These are phyloP conservation scores for Ceratobasidium sp. DNA, from an alignment of 1,284 basidiomycete species.

Conservation along the genomic window DNA sequence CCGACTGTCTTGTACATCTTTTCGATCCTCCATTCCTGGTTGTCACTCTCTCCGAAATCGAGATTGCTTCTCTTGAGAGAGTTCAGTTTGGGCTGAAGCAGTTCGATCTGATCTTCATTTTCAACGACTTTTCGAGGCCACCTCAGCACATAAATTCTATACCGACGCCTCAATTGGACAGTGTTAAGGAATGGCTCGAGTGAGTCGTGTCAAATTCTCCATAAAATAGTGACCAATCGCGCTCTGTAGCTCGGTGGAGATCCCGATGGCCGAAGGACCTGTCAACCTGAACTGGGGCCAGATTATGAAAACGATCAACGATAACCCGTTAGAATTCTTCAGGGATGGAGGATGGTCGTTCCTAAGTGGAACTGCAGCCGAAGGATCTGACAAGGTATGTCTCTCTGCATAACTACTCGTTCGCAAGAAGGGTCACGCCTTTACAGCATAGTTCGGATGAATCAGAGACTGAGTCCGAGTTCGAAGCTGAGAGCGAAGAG, in stretches of 20 bases:
- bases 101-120: slow-evolving; percentile 96
- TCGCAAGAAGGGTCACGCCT: slow-evolving; percentile 11
- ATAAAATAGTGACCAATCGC: slow-evolving; percentile 39
- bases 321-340: slow-evolving; percentile 96
- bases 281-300: slow-evolving; percentile 98
- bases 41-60: slow-evolving; percentile 92
- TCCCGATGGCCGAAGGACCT: slow-evolving; percentile 93
- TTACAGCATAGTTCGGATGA: slow-evolving; percentile 70
- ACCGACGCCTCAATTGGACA: slow-evolving; percentile 87
- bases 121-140: slow-evolving; percentile 93
- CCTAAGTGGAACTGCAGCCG: slow-evolving; percentile 75
- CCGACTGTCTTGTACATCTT: slow-evolving; percentile 95
- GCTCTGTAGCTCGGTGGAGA: slow-evolving; percentile 83
- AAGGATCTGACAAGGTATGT: slow-evolving; percentile 62
- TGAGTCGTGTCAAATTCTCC: slow-evolving; percentile 55
- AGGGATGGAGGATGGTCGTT: slow-evolving; percentile 95
- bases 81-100: slow-evolving; percentile 97
- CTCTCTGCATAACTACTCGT: not conserved
- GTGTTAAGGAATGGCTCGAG: slow-evolving; percentile 99
- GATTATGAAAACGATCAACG: slow-evolving; percentile 97
- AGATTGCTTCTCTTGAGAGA: slow-evolving; percentile 96
- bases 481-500: slow-evolving; percentile 63
- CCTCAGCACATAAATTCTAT: slow-evolving; percentile 97
- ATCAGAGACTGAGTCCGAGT: slow-evolving; percentile 81
- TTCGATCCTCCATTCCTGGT: slow-evolving; percentile 97